Conservation (phyloP, 148 eudicot genomes). For the Rhododendron mucronatum region DNA sequence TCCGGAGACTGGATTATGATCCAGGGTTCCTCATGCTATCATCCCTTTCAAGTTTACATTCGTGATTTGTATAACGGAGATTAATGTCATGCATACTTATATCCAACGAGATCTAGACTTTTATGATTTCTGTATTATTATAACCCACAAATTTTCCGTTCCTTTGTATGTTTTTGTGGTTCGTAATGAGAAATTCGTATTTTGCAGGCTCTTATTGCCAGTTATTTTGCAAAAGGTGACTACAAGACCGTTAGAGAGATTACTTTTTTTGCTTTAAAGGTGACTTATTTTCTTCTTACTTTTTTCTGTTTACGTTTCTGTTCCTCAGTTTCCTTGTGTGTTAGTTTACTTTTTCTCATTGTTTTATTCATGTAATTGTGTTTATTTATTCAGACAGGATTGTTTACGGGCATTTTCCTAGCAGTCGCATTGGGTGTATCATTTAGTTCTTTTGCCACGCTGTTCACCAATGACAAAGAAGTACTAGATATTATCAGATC, state of each 20-base stretch:
- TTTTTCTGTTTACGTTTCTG: background rate
- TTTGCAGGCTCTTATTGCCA: slow-evolving; percentile 75
- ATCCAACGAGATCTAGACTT: background rate
- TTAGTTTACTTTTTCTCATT: background rate
- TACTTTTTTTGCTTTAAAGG: slow-evolving; percentile 69
- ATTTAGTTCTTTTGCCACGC: slow-evolving; percentile 58
- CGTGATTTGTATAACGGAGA: background rate
- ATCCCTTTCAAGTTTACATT: background rate
- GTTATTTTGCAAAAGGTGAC: slow-evolving; percentile 66
- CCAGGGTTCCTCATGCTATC: background rate
- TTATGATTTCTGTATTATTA: background rate
- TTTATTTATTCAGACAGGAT: slow-evolving; percentile 52
- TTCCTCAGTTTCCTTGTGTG: background rate
- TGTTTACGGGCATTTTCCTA: slow-evolving; percentile 54
- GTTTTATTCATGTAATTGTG: background rate
- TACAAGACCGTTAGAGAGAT: slow-evolving; percentile 60
- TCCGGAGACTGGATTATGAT: background rate
- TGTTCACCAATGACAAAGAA: slow-evolving; percentile 67
- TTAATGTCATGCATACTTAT: background rate
- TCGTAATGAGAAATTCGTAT: background rate
- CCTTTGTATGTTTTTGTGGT: background rate
- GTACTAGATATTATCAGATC: slow-evolving; percentile 57
- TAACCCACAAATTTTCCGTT: background rate
- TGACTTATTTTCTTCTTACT: slow-evolving; percentile 9
- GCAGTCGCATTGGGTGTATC: slow-evolving; percentile 64